Evolutionary conservation across 768 basidiomycete species (phyloP).

Genomic region (Leccinum imitatum): DNA sequence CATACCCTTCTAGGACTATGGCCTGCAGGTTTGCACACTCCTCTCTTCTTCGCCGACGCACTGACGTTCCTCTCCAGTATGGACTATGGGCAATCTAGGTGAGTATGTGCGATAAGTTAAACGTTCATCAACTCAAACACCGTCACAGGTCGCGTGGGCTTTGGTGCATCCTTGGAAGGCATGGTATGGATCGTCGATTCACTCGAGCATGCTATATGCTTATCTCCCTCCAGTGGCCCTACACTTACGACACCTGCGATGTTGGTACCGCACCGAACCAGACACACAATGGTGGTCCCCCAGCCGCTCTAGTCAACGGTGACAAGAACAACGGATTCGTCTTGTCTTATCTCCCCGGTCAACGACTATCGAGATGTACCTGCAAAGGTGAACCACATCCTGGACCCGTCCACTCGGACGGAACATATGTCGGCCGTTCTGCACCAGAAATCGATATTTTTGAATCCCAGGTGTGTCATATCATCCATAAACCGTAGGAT

Average conservation of each 20-base stretch:
- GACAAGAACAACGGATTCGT: slow-evolving; percentile 50
- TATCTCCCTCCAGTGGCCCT: slow-evolving; percentile 60
- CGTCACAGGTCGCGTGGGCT: slow-evolving; percentile 71
- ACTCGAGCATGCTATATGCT: slow-evolving; percentile 3
- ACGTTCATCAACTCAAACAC: neutral
- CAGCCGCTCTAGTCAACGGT: slow-evolving; percentile 59
- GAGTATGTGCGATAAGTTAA: slow-evolving; percentile 8
- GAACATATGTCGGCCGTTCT: slow-evolving; percentile 74
- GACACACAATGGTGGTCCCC: slow-evolving; percentile 63
- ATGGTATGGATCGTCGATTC: slow-evolving; percentile 45
- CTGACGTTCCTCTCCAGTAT: slow-evolving; percentile 38
- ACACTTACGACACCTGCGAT: slow-evolving; percentile 84
- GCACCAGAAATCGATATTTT: slow-evolving; percentile 92
- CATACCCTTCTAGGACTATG: slow-evolving; percentile 50
- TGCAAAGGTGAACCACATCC: slow-evolving; percentile 86
- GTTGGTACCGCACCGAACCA: slow-evolving; percentile 92
- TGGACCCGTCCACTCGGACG: slow-evolving; percentile 75
- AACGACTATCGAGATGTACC: slow-evolving; percentile 85
- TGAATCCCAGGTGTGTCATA: slow-evolving; percentile 64
- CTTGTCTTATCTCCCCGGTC: slow-evolving; percentile 85
- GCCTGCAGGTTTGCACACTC: slow-evolving; percentile 51
- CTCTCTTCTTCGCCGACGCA: neutral
- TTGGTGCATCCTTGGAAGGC: slow-evolving; percentile 84
- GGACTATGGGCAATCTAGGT: slow-evolving; percentile 82
- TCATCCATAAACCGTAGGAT: neutral